Conservation (phyloP, 257 asterid species). For the Nicotiana benthamiana region DNA sequence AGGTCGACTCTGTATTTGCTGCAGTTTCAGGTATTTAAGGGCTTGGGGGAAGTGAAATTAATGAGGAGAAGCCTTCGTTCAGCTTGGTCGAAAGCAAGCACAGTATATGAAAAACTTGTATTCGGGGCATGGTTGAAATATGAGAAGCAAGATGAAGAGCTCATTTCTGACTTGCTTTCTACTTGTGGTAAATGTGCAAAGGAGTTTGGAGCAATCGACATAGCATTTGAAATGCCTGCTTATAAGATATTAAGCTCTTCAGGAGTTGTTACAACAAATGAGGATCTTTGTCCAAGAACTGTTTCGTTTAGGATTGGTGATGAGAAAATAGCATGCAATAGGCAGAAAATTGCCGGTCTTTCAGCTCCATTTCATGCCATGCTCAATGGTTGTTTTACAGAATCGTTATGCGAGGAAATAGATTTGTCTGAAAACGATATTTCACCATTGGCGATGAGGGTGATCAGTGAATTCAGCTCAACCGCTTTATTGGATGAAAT, state of each 20-base stretch:
- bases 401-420: constrained; percentile 61
- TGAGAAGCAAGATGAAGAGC: constrained; percentile 83
- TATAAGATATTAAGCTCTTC: constrained; percentile 16
- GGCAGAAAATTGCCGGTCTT: constrained; percentile 66
- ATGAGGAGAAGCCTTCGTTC: constrained; percentile 92
- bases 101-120: constrained; percentile 68
- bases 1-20: constrained; percentile 64
- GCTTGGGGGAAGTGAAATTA: constrained; percentile 81
- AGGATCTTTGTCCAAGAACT: constrained; percentile 15
- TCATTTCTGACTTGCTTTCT: constrained; percentile 60
- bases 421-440: constrained; percentile 80
- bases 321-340: constrained; percentile 63
- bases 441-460: constrained; percentile 66
- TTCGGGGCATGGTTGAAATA: constrained; percentile 94
- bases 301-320: constrained; percentile 66
- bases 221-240: constrained; percentile 63
- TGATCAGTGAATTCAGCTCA: constrained; percentile 48
- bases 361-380: constrained; percentile 89
- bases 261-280: constrained; percentile 1
- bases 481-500: constrained; percentile 47
- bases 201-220: constrained; percentile 63
- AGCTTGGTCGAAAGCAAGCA: constrained; percentile 72
- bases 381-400: constrained; percentile 90
- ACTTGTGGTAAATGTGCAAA: constrained; percentile 77
- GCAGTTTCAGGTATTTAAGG: constrained; percentile 93